Conservation (phyloP, 257 asterid genomes). For the Solanum tacnaense region DNA sequence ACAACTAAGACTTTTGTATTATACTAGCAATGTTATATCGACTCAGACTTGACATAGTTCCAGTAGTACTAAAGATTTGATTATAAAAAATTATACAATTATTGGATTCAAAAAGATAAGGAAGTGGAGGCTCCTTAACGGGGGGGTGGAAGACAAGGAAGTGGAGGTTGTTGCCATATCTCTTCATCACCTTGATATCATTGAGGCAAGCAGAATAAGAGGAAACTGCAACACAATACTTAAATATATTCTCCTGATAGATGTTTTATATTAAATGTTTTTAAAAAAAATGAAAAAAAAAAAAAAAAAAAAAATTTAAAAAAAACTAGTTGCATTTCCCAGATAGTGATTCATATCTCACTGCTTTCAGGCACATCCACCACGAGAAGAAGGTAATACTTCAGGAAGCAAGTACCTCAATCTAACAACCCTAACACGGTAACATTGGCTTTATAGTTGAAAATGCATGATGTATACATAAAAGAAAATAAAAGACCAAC, state of each 20-base stretch:
- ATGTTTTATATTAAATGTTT: neutral
- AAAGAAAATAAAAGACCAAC: neutral
- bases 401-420: neutral
- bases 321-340: neutral
- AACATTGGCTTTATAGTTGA: neutral
- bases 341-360: neutral
- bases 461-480: neutral
- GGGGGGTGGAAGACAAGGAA: neutral
- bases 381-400: neutral
- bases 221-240: neutral
- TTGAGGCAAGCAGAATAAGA: neutral
- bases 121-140: neutral
- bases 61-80: neutral
- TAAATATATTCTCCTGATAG: neutral
- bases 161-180: neutral
- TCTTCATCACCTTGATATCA: neutral
- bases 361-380: neutral
- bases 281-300: too few relatives aligned
- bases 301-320: rapidly evolving
- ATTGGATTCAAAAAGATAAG: neutral
- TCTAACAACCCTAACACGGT: neutral
- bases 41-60: neutral
- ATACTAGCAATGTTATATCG: neutral
- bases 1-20: neutral
- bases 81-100: neutral